Evolutionary conservation across 257 asterid genomes (phyloP).

Genomic region (Lantana camara): DNA sequence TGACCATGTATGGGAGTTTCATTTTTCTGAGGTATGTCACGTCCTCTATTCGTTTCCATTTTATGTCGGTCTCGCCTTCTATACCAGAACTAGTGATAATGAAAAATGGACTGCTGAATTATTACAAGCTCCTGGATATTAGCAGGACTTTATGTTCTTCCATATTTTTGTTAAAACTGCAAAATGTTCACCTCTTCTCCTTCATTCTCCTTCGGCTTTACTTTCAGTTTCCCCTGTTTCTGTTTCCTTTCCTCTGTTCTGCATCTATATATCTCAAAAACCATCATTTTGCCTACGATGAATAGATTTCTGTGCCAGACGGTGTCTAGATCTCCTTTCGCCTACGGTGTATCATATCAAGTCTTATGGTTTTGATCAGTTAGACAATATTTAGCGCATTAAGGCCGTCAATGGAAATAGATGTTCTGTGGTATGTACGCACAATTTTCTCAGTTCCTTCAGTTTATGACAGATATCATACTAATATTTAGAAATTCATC

Average conservation of each 20-base stretch:
- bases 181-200: too few relatives aligned
- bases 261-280: neutral
- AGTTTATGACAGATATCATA: too few relatives aligned
- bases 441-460: too few relatives aligned
- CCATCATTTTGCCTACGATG: too few relatives aligned
- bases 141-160: neutral
- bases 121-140: neutral
- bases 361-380: neutral
- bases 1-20: constrained; percentile 80
- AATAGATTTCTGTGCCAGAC: too few relatives aligned
- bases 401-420: neutral
- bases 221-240: too few relatives aligned
- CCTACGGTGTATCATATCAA: too few relatives aligned
- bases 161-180: too few relatives aligned
- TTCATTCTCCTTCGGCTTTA: too few relatives aligned
- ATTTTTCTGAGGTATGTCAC: constrained; percentile 63
- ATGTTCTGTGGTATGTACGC: neutral
- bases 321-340: too few relatives aligned
- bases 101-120: neutral
- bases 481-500: too few relatives aligned
- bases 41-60: neutral
- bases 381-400: neutral
- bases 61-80: neutral
- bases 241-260: neutral
- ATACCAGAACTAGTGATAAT: too few relatives aligned